Conservation (phyloP, 2,329 filamentous ascomycete species). For the Fusarium agapanthi region DNA sequence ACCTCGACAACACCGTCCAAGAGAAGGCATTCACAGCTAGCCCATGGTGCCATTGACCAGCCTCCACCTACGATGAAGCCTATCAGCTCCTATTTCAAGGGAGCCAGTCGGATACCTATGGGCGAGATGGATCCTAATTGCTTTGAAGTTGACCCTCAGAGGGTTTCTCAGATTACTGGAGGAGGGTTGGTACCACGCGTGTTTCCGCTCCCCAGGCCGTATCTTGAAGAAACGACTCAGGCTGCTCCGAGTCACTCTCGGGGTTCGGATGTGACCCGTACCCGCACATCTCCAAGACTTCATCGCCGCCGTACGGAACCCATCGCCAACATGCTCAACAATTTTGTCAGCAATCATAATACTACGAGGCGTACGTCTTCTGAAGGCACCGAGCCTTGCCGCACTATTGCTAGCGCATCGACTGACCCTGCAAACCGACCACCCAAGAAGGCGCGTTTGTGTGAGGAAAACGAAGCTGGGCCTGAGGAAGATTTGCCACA, state of each 20-base stretch:
- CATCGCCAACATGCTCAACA: slow-evolving; percentile 54
- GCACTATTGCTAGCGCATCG: slow-evolving; percentile 10
- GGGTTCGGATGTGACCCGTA: slow-evolving; percentile 26
- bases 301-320: slow-evolving; percentile 64
- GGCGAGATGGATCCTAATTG: slow-evolving; percentile 72
- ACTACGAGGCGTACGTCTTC: slow-evolving; percentile 26
- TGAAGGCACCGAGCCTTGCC: slow-evolving; percentile 11
- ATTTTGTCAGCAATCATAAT: slow-evolving; percentile 35
- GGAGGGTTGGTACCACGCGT: slow-evolving; percentile 63
- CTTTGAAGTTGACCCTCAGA: slow-evolving; percentile 61
- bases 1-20: slow-evolving; percentile 53
- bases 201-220: slow-evolving; percentile 67
- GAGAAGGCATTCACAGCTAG: slow-evolving; percentile 52
- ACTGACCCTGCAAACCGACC: slow-evolving; percentile 51
- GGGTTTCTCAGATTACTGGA: slow-evolving; percentile 58
- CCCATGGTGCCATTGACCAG: slow-evolving; percentile 31
- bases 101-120: slow-evolving; percentile 61
- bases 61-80: slow-evolving; percentile 55
- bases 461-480: slow-evolving; percentile 56
- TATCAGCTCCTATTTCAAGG: slow-evolving; percentile 64
- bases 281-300: slow-evolving; percentile 50
- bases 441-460: slow-evolving; percentile 66
- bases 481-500: slow-evolving; percentile 48
- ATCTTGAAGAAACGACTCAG: slow-evolving; percentile 53
- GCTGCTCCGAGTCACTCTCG: slow-evolving; percentile 18